A percentile compares a stretch with the other conserved stretches of the same genome.
Evolutionary conservation across 495 filamentous ascomycete genomes (phyloP).

Genomic region (Pyronema domesticum): DNA sequence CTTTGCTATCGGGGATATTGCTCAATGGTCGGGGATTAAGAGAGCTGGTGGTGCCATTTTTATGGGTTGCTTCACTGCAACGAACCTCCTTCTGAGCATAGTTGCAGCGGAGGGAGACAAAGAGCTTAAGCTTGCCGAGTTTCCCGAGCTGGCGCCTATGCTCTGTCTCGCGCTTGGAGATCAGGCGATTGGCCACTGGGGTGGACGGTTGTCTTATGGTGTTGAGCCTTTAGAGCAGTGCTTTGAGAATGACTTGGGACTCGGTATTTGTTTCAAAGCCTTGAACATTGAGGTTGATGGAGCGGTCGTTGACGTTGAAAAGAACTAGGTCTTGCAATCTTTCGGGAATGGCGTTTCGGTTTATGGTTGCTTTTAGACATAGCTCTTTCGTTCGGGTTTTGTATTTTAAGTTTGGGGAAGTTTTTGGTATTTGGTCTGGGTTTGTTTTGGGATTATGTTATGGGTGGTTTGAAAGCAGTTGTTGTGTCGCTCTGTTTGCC

Average conservation of each 20-base stretch:
- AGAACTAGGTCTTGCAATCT: not conserved
- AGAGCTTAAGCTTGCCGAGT: constrained; percentile 29
- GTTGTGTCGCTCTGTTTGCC: no score
- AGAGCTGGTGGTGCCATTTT: constrained; percentile 52
- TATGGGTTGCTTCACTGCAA: constrained; percentile 41
- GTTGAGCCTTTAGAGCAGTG: constrained; percentile 40
- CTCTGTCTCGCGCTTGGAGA: constrained; percentile 50
- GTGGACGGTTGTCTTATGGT: constrained; percentile 34
- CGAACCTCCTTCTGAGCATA: constrained; percentile 44
- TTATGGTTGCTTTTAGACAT: not conserved
- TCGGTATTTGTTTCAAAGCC: constrained; percentile 28
- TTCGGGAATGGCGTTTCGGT: constrained; percentile 1
- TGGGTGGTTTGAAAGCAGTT: no score
- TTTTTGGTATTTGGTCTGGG: not conserved
- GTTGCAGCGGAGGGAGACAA: constrained; percentile 6
- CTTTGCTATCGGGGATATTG: constrained; percentile 40
- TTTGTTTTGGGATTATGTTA: no score
- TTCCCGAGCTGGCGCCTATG: constrained; percentile 39
- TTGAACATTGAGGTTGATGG: constrained; percentile 2
- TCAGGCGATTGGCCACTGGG: constrained; percentile 38
- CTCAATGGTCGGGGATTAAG: constrained; percentile 50
- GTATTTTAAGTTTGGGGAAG: not conserved
- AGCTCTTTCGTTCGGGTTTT: not conserved
- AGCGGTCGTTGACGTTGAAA: not conserved
- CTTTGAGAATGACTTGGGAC: constrained; percentile 50